A percentile compares a stretch with the other conserved stretches of the same genome.
Evolutionary conservation across 176 grass and related monocot genomes (phyloP).

Genomic region (Zizania latifolia): DNA sequence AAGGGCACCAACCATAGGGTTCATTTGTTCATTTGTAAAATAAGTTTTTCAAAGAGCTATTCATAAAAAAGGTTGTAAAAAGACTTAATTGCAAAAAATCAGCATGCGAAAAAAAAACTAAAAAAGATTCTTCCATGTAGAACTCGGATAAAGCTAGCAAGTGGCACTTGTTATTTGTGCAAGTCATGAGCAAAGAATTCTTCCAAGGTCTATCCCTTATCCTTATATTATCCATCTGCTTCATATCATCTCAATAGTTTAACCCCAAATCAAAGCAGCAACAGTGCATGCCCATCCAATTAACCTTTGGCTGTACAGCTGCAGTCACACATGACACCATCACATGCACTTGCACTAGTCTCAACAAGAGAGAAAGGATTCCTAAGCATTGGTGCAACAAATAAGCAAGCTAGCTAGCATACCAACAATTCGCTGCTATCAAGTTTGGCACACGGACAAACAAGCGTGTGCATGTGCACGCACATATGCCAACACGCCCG

Average conservation of each 20-base stretch:
- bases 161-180: neutral
- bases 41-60: too few species aligned
- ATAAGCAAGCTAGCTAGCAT: too few species aligned
- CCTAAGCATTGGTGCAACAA: conserved; percentile 8
- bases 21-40: too few species aligned
- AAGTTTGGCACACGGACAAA: neutral
- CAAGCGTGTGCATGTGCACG: neutral
- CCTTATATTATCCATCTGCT: neutral
- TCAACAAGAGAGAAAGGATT: neutral
- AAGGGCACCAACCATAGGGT: too few species aligned
- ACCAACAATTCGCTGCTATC: too few species aligned
- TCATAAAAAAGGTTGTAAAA: too few species aligned
- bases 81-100: too few species aligned
- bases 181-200: neutral
- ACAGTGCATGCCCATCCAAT: too few species aligned
- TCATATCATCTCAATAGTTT: neutral
- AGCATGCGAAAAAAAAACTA: neutral
- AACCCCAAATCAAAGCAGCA: conserved; percentile 3
- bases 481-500: neutral
- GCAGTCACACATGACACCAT: too few species aligned
- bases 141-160: neutral
- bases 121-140: neutral
- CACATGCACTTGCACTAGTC: conserved; percentile 9
- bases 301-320: too few species aligned
- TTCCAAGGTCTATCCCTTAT: neutral